phyloP scores from a whole-genome alignment of 208 protist genomes.

The Acanthamoeba lenticulata region DNA sequence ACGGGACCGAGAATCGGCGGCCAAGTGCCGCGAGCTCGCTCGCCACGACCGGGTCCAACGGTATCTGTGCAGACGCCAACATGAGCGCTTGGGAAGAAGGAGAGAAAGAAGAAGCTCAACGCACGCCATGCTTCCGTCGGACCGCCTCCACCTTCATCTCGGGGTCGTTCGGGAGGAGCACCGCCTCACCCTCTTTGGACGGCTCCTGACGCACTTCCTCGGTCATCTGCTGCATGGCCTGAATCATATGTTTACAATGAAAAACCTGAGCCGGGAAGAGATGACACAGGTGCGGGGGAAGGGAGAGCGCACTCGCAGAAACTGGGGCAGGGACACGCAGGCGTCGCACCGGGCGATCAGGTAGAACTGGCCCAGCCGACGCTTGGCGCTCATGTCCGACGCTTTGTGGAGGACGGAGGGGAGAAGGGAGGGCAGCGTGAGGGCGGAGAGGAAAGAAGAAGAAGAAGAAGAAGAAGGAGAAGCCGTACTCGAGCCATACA shows the following conservation, averaged over 20 bases:
- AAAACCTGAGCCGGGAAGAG: too few relatives aligned
- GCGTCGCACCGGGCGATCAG: constrained; percentile 5
- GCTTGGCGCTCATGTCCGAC: neutral
- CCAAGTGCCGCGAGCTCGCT: neutral
- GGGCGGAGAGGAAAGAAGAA: neutral
- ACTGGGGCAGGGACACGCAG: constrained; percentile 1
- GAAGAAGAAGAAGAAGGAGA: too few relatives aligned
- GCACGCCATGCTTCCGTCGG: neutral
- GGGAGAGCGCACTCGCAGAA: neutral
- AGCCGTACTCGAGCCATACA: constrained; percentile 39
- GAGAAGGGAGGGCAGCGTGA: too few relatives aligned
- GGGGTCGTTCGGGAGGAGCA: constrained; percentile 18
- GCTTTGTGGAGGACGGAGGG: too few relatives aligned
- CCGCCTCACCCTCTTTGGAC: neutral
- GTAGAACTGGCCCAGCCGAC: constrained; percentile 15
- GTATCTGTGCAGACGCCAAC: neutral
- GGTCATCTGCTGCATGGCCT: constrained; percentile 36
- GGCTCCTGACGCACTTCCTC: constrained; percentile 10
- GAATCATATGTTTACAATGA: too few relatives aligned
- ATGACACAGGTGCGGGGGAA: neutral
- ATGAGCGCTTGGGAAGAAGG: too few relatives aligned
- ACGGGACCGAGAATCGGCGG: neutral
- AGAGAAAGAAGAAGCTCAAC: neutral
- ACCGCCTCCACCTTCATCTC: neutral
- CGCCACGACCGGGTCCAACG: neutral